Percentiles rank a stretch among this genome's conserved stretches.
Evolutionary conservation across 768 basidiomycete species (phyloP).

Genomic region (Brasilioporus rufonigricans): DNA sequence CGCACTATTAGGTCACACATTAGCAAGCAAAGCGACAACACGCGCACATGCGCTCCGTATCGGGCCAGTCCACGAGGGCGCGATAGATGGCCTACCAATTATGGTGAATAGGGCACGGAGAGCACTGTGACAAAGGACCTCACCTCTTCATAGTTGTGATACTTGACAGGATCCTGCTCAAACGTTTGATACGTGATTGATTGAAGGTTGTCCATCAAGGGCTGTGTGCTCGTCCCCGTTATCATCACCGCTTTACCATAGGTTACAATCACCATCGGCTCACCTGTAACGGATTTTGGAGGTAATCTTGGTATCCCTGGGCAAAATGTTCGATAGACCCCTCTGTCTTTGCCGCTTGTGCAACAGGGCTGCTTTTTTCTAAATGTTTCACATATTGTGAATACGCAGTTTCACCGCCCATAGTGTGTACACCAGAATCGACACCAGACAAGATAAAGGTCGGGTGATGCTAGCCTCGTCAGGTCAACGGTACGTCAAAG

Average conservation of each 20-base stretch:
- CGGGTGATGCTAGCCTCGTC: slow-evolving; percentile 67
- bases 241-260: slow-evolving; percentile 4
- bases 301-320: slow-evolving; percentile 89
- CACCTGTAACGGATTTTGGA: slow-evolving; percentile 93
- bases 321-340: slow-evolving; percentile 90
- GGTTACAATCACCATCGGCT: slow-evolving; percentile 15
- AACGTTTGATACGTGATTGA: slow-evolving; percentile 97
- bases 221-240: slow-evolving; percentile 44
- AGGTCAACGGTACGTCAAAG: slow-evolving; percentile 19
- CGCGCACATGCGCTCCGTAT: slow-evolving; percentile 56
- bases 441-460: slow-evolving; percentile 79
- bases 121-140: slow-evolving; percentile 12
- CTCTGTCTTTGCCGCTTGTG: slow-evolving; percentile 58
- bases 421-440: slow-evolving; percentile 58
- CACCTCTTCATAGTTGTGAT: slow-evolving; percentile 91
- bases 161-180: slow-evolving; percentile 97
- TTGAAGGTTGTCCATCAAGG: slow-evolving; percentile 95
- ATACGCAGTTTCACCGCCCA: slow-evolving; percentile 86
- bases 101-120: slow-evolving; percentile 8
- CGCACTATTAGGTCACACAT: slow-evolving; percentile 15
- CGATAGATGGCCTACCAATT: slow-evolving; percentile 61
- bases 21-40: slow-evolving; percentile 28
- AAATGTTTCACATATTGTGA: slow-evolving; percentile 84
- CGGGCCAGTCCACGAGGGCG: slow-evolving; percentile 73
- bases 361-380: slow-evolving; percentile 70